phyloP scores from a whole-genome alignment of 2,329 filamentous ascomycete species.

The Aspergillus sp. region DNA sequence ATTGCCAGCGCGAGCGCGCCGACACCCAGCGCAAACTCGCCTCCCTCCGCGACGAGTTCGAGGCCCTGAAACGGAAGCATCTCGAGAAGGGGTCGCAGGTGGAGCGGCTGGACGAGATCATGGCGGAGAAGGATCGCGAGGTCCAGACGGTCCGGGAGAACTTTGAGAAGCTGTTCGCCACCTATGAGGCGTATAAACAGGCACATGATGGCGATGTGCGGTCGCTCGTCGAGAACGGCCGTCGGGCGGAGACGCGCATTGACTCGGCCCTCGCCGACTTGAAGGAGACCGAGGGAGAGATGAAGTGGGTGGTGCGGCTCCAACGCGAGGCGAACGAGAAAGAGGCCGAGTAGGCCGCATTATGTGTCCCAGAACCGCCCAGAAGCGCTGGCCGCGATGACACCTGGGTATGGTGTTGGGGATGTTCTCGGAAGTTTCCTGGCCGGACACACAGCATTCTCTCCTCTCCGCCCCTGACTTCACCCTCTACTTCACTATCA shows the following conservation, averaged over 20 bases:
- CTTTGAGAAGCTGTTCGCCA: slow-evolving; percentile 38
- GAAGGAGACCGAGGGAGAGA: slow-evolving; percentile 42
- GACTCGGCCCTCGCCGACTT: slow-evolving; percentile 40
- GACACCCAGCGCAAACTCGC: slow-evolving; percentile 41
- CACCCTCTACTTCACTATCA: neutral
- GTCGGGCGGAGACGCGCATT: slow-evolving; percentile 31
- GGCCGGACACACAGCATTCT: neutral
- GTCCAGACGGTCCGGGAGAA: slow-evolving; percentile 40
- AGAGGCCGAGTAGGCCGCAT: slow-evolving; percentile 21
- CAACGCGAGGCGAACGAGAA: slow-evolving; percentile 35
- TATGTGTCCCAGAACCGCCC: neutral
- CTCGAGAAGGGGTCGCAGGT: slow-evolving; percentile 37
- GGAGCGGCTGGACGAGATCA: slow-evolving; percentile 44
- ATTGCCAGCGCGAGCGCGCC: slow-evolving; percentile 40
- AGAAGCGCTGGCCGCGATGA: slow-evolving; percentile 4
- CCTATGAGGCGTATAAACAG: slow-evolving; percentile 44
- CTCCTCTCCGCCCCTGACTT: neutral
- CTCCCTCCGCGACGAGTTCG: slow-evolving; percentile 34
- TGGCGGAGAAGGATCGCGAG: slow-evolving; percentile 47
- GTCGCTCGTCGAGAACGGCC: slow-evolving; percentile 29
- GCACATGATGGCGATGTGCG: slow-evolving; percentile 41
- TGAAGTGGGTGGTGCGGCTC: slow-evolving; percentile 50
- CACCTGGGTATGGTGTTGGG: slow-evolving; percentile 2
- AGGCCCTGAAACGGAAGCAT: slow-evolving; percentile 33
- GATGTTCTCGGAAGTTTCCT: neutral